Evolutionary conservation across 495 filamentous ascomycete species (phyloP), one percentile per base, ranked within the genome.

Genomic region (Monascus purpureus): DNA sequence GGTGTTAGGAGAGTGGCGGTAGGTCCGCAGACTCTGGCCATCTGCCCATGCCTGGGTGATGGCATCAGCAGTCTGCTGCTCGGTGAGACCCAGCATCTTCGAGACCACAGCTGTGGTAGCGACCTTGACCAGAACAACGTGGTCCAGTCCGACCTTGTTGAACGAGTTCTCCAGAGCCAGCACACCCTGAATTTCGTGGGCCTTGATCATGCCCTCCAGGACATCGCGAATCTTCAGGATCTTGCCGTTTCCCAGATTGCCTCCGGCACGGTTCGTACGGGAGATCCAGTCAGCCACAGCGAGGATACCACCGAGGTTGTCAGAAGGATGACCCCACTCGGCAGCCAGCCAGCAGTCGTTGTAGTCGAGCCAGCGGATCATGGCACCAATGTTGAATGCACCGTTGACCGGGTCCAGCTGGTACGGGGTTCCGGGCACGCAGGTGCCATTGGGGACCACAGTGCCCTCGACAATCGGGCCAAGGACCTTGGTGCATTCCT

Each of bases 281-380:
- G 83, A 84, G 38, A 93, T 74, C 92, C 92, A 97, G 65, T 97
- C 90, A 17, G 90, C 86, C 24, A 94, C 86, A 23, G 90, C 83
- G 20, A 97, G 69, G 45, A 96, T 96, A 52, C 84, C 88, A 33
- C 88, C 88, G 34, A 96, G 61, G 66, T 96, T 96, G 65, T 96
- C 88, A 2, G 84, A 93, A 28, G 88, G 90, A 50, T 97, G 90
- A 28, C 90, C 90, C 90, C 90, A 97, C 64, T 97, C 90, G 34
- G 90, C 90, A 11, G 90, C 90, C 35, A 97, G 67, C 92, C 90
- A 97, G 72, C 90, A 96, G 70, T 97, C 90, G 53, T 97, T 97
- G 73, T 95, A 97, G 59, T 97, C 90, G 33, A 97, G 73, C 90
- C 90, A 97, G 43, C 90, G 72, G 60, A 97, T 94, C 76, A 90